Base-by-base conservation (phyloP, 495 filamentous ascomycete genomes). In the Neurospora discreta region DNA sequence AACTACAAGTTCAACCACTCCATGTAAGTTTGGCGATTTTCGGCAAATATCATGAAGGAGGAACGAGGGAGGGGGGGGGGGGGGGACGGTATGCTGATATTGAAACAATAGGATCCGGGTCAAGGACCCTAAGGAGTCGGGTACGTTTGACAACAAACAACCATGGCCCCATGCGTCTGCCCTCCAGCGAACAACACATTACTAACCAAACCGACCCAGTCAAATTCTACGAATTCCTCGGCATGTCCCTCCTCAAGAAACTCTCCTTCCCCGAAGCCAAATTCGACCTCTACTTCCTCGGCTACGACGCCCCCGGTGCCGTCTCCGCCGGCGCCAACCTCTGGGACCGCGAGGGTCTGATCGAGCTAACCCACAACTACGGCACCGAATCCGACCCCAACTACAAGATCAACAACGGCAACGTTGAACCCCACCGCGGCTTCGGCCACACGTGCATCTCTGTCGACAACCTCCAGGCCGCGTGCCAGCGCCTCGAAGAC, bases 321-420 rank as follows among this genome's bases (percentile, higher is more conserved):
- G 80, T 83, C 41, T 91, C 89, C 5, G 79, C 78, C 40, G 90
- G 87, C 72, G 86, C 85, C 74, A 86, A 86, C 77, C 90, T 90
- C 81, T 93, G 90, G 71, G 92, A 96, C 81, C 92, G 95, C 70
- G 90, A 97, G 76, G 95, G 92, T 40, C 84, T 97, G 26, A 87
- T 99, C 75, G 95, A 99, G 79, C 89, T 99, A 72, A 97, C 93
- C 71, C 95, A 99, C 86, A 98, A 98, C 86, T 92, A 97, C 81
- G 95, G 95, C 77, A 98, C 94, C 18, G 95, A 98, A 82, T 86
- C 86, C 72, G 92, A 98, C 79, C 88, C 91, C 23, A 84, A 89
- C 78, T 98, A 92, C 86, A 91, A 89, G 78, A 83, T 95, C 73
- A 89, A 87, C 75, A 98, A 94, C 79, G 95, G 95, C 71, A 99